Evolutionary conservation across 345 rosid genomes (phyloP).

Genomic region (Moricandia moricandioides): DNA sequence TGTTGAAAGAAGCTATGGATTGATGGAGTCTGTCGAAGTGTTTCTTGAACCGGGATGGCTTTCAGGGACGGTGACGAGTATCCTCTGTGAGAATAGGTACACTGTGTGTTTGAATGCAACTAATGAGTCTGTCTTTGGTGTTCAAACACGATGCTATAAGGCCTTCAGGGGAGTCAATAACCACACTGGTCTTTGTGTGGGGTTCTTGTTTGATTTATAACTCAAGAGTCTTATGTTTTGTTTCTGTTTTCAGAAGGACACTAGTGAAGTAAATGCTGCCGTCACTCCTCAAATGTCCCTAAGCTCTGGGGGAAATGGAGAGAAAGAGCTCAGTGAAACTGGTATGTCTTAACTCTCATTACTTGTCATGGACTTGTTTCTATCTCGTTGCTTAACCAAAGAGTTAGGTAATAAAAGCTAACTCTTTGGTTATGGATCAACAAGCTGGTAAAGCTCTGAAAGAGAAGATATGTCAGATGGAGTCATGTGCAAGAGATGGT

Average conservation of each 20-base stretch:
- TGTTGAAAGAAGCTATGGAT: conserved; percentile 34
- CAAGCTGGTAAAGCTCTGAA: too few relatives aligned
- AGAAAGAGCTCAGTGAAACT: background rate
- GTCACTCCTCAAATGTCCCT: background rate
- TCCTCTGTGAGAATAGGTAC: conserved; percentile 45
- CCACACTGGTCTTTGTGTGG: conserved; percentile 22
- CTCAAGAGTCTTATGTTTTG: background rate
- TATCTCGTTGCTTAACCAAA: too few relatives aligned
- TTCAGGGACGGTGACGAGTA: conserved; percentile 47
- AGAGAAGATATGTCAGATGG: too few relatives aligned
- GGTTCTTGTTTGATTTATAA: background rate
- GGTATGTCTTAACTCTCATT: background rate
- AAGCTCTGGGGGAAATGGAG: background rate
- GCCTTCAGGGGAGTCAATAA: conserved; percentile 27
- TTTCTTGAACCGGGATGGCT: conserved; percentile 49
- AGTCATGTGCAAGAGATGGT: too few relatives aligned
- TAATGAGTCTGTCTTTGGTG: conserved; percentile 38
- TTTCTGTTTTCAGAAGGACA: background rate
- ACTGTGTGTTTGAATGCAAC: conserved; percentile 44
- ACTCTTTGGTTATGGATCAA: too few relatives aligned
- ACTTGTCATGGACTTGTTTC: background rate
- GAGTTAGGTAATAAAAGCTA: too few relatives aligned
- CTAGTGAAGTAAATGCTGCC: background rate
- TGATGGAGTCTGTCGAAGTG: conserved; percentile 52
- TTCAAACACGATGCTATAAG: conserved; percentile 43